Evolutionary conservation across 305 asterid species (phyloP).

Genomic region (Fraxinus ornus): DNA sequence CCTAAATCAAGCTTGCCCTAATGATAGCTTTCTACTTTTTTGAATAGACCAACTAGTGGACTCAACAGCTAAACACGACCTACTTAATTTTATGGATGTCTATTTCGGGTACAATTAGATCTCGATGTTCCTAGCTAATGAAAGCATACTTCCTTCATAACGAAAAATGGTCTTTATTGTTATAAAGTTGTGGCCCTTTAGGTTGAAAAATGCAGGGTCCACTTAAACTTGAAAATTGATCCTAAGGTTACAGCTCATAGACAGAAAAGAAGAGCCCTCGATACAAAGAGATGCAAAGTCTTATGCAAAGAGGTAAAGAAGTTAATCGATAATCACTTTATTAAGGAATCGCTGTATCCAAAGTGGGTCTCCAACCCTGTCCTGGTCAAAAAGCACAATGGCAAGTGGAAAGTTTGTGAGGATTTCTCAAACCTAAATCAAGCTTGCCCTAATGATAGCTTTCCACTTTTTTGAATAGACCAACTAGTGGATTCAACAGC

Average conservation of each 20-base stretch:
- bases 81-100: not conserved
- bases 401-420: not conserved
- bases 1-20: not conserved
- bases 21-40: not conserved
- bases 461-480: not conserved
- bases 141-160: not conserved
- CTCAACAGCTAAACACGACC: not conserved
- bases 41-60: not conserved
- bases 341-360: not conserved
- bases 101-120: not conserved
- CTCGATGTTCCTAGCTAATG: not conserved
- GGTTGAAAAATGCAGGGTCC: not conserved
- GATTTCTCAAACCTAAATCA: not conserved
- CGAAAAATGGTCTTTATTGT: not conserved
- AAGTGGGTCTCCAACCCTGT: not conserved
- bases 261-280: not conserved
- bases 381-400: not conserved
- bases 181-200: not conserved
- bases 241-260: not conserved
- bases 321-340: not conserved
- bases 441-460: not conserved
- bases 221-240: no score
- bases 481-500: not conserved
- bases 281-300: not conserved
- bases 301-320: not conserved